Conservation (phyloP, 768 basidiomycete genomes). For the Collybia sordida region DNA sequence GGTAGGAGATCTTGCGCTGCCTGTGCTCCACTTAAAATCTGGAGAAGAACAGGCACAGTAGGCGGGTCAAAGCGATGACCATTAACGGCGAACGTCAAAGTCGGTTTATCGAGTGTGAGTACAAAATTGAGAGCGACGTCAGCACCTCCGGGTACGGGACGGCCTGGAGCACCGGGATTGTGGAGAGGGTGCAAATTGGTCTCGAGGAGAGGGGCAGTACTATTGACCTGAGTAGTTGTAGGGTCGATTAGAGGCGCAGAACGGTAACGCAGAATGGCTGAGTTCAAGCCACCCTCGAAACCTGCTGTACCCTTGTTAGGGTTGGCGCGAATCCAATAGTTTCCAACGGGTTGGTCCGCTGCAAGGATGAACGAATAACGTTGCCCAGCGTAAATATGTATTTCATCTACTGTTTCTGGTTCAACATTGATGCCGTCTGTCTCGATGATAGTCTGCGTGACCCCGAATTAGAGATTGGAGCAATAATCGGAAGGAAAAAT, state of each 20-base stretch:
- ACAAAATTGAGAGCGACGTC: slow-evolving; percentile 19
- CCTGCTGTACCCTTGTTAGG: slow-evolving; percentile 3
- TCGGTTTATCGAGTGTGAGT: slow-evolving; percentile 12
- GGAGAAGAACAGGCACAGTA: slow-evolving; percentile 36
- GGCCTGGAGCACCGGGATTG: slow-evolving; percentile 26
- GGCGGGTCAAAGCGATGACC: slow-evolving; percentile 26
- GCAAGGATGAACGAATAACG: slow-evolving; percentile 41
- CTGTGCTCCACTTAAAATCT: slow-evolving; percentile 39
- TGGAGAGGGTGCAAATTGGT: slow-evolving; percentile 16
- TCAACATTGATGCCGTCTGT: slow-evolving; percentile 32
- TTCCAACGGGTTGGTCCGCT: slow-evolving; percentile 36
- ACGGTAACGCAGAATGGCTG: slow-evolving; percentile 35
- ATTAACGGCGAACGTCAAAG: slow-evolving; percentile 26
- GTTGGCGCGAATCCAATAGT: slow-evolving; percentile 37
- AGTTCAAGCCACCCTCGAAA: slow-evolving; percentile 39
- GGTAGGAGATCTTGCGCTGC: slow-evolving; percentile 25
- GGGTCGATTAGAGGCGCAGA: slow-evolving; percentile 23
- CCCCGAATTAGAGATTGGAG: neutral
- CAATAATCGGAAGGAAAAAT: neutral
- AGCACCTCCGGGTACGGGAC: slow-evolving; percentile 27
- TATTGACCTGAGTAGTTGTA: slow-evolving; percentile 18
- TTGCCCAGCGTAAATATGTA: slow-evolving; percentile 37
- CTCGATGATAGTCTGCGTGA: slow-evolving; percentile 27
- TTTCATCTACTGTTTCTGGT: slow-evolving; percentile 35
- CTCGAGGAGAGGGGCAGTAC: slow-evolving; percentile 8